Conservation (phyloP, 371 early-diverging fungal genomes). For the Mortierella sp. region DNA sequence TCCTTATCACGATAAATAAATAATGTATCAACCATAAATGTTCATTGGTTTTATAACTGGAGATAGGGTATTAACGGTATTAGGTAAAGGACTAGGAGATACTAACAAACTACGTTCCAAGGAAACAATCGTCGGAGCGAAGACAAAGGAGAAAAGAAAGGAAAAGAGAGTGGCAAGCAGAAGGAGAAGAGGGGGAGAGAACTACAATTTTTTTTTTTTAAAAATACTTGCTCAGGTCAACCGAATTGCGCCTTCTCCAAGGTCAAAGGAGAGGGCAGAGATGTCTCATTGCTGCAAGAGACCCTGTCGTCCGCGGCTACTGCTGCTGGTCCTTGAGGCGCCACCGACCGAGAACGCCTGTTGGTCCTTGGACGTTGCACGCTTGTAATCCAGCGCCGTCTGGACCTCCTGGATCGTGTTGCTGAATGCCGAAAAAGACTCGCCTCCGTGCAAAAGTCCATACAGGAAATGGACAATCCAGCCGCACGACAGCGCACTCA, state of each 20-base stretch:
- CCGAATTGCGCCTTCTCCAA: slow-evolving; percentile 53
- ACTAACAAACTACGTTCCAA: too few species aligned
- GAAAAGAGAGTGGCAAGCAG: neutral
- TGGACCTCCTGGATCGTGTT: slow-evolving; percentile 39
- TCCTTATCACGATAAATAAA: neutral
- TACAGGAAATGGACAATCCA: slow-evolving; percentile 45
- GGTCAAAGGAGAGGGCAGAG: slow-evolving; percentile 33
- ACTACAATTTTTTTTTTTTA: too few species aligned
- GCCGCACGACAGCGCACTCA: slow-evolving; percentile 19
- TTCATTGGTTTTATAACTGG: neutral
- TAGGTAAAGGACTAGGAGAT: neutral
- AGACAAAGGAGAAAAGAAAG: neutral
- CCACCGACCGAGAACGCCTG: slow-evolving; percentile 5
- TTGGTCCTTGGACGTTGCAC: neutral
- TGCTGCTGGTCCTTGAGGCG: neutral
- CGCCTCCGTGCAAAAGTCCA: slow-evolving; percentile 33
- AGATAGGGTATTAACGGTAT: neutral
- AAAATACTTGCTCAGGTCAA: slow-evolving; percentile 19
- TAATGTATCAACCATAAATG: neutral
- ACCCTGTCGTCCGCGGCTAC: slow-evolving; percentile 21
- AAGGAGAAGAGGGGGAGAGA: neutral
- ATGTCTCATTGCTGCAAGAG: slow-evolving; percentile 46
- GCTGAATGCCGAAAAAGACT: slow-evolving; percentile 15
- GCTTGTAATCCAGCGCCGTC: slow-evolving; percentile 21
- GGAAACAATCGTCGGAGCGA: neutral